phyloP scores from a whole-genome alignment of 768 basidiomycete species.

The Boletus pseudo-olivaceus region DNA sequence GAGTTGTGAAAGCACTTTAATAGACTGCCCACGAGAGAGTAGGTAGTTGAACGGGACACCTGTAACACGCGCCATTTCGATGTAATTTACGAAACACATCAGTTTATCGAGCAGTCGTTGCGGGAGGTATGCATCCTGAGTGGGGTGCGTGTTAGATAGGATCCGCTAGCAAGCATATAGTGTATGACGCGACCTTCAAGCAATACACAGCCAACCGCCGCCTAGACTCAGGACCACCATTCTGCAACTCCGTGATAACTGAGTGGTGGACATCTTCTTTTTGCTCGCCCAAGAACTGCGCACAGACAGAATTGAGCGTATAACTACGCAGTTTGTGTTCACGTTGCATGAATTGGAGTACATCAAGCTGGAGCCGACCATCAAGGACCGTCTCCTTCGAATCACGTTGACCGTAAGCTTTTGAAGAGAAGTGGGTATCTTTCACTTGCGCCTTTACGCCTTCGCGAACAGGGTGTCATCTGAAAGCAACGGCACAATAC shows the following conservation, averaged over 20 bases:
- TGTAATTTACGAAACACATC: constrained; percentile 99
- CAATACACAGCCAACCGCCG: constrained; percentile 96
- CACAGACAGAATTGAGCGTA: constrained; percentile 96
- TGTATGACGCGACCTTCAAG: constrained; percentile 63
- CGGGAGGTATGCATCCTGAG: constrained; percentile 94
- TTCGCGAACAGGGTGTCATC: constrained; percentile 30
- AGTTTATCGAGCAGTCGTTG: constrained; percentile 95
- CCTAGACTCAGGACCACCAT: constrained; percentile 90
- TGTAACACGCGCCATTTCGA: constrained; percentile 99
- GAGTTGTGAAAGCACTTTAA: constrained; percentile 96
- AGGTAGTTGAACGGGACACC: constrained; percentile 99
- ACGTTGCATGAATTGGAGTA: constrained; percentile 97
- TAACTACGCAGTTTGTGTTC: constrained; percentile 97
- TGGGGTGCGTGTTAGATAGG: background rate
- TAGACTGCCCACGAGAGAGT: constrained; percentile 91
- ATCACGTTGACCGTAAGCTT: constrained; percentile 95
- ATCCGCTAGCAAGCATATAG: background rate
- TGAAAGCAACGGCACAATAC: background rate
- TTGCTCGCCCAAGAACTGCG: constrained; percentile 96
- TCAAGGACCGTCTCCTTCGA: constrained; percentile 91
- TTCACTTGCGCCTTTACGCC: constrained; percentile 77
- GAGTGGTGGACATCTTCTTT: constrained; percentile 99
- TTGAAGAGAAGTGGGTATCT: constrained; percentile 96
- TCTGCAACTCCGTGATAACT: constrained; percentile 96
- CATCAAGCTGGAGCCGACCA: constrained; percentile 91